Evolutionary conservation across 2,329 filamentous ascomycete genomes (phyloP), one percentile per base, ranked within the genome.

Genomic region (Colletotrichum plurivorum): DNA sequence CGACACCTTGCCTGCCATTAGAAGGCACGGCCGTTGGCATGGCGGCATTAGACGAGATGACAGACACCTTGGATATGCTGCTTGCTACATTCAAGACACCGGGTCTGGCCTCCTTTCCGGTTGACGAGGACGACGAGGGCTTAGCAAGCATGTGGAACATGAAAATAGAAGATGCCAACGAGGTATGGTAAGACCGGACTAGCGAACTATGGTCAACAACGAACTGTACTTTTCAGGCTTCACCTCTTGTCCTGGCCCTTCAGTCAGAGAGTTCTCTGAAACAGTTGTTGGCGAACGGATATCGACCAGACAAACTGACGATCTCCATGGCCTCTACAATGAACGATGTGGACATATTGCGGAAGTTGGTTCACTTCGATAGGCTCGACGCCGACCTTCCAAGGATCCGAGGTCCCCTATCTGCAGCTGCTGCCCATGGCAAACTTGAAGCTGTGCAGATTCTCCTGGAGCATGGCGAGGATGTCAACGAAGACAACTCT

Each of bases 341-440:
- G 10, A 12, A n/a, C 2, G 10, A 53, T 39, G 4, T 27, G 5
- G 5, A 15, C 1, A 5, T 6, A 2, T 36, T 49, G 2, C 2
- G 27, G 15, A 25, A 3, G 9, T 41, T 63, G 18, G 2, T 18
- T 9, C 10, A 5, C 3, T 5, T 16, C 6, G 25, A n/a, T 4
- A n/a, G 61, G 2, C 36, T 58, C 18, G 3, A 2, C 22, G 2
- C 1, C 9, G 2, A 18, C 2, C 16, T 22, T 18, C 2, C 7
- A 13, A 4, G 13, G 1, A 15, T 18, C 4, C n/a, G 27, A 5
- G 49, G 31, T 8, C 46, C 36, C 1, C 20, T 67, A 2, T n/a
- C 25, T n/a, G 2, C 0, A 7, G 49, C 51, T 15, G 15, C 56
- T 3, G 1, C 1, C 8, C 2, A 3, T 0, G 4, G 27, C 0